phyloP scores from a whole-genome alignment of 2,329 filamentous ascomycete genomes.

The Sporothrix sp. region DNA sequence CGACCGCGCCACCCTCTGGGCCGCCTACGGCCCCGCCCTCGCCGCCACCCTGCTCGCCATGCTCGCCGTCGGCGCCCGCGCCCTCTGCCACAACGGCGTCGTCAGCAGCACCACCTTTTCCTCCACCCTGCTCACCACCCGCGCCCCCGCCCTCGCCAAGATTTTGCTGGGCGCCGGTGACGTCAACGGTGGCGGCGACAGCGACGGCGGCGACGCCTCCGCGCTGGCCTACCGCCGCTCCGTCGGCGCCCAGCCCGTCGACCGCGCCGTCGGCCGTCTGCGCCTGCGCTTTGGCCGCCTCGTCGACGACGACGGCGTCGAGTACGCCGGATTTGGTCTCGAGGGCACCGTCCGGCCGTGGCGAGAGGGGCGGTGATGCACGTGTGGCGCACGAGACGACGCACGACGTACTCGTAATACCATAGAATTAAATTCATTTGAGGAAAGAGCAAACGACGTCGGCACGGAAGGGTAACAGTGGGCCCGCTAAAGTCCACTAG shows the following conservation, averaged over 20 bases:
- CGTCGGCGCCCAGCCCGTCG: not conserved
- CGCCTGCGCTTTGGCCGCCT: constrained; percentile 10
- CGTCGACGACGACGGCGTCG: not conserved
- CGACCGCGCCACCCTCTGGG: constrained; percentile 31
- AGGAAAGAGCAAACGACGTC: too few species aligned
- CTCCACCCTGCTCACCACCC: constrained; percentile 9
- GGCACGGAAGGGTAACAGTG: too few species aligned
- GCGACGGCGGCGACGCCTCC: too few species aligned
- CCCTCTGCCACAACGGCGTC: constrained; percentile 29
- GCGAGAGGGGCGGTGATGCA: not conserved
- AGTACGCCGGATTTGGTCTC: constrained; percentile 22
- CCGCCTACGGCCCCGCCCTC: constrained; percentile 65
- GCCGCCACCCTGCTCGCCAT: constrained; percentile 33
- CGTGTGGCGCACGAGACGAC: too few species aligned
- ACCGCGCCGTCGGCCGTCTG: not conserved
- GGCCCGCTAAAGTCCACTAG: too few species aligned
- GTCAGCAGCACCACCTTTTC: constrained; percentile 11
- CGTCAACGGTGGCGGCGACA: not conserved
- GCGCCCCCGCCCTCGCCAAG: too few species aligned
- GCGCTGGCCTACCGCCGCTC: not conserved
- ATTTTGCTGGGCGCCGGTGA: not conserved
- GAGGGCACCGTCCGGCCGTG: constrained; percentile 8
- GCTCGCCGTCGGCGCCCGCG: constrained; percentile 24
- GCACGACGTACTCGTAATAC: too few species aligned
- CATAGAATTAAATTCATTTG: too few species aligned